Base-by-base conservation (phyloP, 257 asterid genomes). In the Buddleja alternifolia region DNA sequence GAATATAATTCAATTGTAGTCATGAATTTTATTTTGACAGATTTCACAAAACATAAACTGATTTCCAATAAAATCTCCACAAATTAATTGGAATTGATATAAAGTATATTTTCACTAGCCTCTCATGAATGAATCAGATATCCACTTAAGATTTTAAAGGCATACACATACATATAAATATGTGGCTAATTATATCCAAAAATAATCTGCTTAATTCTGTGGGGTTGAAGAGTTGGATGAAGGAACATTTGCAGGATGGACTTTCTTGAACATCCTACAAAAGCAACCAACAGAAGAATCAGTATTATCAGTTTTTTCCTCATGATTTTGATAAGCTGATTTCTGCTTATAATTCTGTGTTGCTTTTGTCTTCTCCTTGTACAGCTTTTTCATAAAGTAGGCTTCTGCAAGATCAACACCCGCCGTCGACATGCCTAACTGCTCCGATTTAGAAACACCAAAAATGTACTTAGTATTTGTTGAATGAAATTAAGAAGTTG, bases 361-460 rank as follows among this genome's bases (percentile, higher is more conserved):
- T 36, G 9, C 48, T 61, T 82, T 59, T 61, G 44, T 74, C 69
- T 50, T 79, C 67, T 77, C 77, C 50, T 68, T 64, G 39, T 71
- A 44, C 20, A 72, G 39, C 9, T 65, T 79, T 41, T 44, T 74
- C 75, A 54, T 71, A 40, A 70, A 67, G 8, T 77, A 68, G 34
- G 14, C 75, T 52, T 79, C 87, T 24, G 73, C 85, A 60, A 82
- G 77, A 55, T 56, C 75, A 2, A 52, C 56, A 20, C 72, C 55
- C 11, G 74, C 36, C 16, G 46, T 56, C 52, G 64, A 10, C 75
- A 72, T 61, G n/a, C 42, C 59, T 53, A 19, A 10, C 21, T 53
- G 36, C 2, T 2, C 15, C 16, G n/a, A n/a, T n/a, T n/a, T n/a
- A n/a, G n/a, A n/a, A n/a, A n/a, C n/a, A 29, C 34, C 34, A 29